Evolutionary conservation across 306 rosid genomes (phyloP).

Genomic region (Morella rubra): DNA sequence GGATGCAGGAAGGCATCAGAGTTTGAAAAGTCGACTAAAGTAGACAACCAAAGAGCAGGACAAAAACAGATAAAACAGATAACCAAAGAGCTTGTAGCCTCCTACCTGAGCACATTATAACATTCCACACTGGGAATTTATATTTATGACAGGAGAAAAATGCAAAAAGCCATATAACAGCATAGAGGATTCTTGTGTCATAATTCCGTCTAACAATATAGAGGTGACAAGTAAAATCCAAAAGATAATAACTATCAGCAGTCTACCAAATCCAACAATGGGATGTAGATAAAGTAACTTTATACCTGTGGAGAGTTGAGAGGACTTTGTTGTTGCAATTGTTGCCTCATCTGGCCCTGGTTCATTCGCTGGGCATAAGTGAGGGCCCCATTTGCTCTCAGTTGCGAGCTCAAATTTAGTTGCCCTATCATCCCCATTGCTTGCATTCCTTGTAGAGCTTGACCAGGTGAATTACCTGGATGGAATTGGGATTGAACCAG

Average conservation of each 20-base stretch:
- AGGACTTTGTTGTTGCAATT: constrained; percentile 65
- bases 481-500: constrained; percentile 80
- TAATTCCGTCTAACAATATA: background rate
- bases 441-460: constrained; percentile 85
- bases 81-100: no score
- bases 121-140: background rate
- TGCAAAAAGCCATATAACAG: background rate
- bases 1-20: background rate
- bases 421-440: constrained; percentile 81
- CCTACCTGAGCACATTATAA: background rate
- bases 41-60: background rate
- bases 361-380: constrained; percentile 68
- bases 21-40: background rate
- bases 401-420: constrained; percentile 59
- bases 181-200: background rate
- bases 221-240: background rate
- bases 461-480: constrained; percentile 66
- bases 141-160: background rate
- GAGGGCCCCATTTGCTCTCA: constrained; percentile 64
- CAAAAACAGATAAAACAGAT: background rate
- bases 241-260: background rate
- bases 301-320: constrained; percentile 71
- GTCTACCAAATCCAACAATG: constrained; percentile 19
- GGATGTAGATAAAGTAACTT: constrained; percentile 21
- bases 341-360: constrained; percentile 80